Percentiles rank a stretch among this genome's conserved stretches.
Evolutionary conservation across 345 rosid genomes (phyloP).

Genomic region (Reutealis trisperma): DNA sequence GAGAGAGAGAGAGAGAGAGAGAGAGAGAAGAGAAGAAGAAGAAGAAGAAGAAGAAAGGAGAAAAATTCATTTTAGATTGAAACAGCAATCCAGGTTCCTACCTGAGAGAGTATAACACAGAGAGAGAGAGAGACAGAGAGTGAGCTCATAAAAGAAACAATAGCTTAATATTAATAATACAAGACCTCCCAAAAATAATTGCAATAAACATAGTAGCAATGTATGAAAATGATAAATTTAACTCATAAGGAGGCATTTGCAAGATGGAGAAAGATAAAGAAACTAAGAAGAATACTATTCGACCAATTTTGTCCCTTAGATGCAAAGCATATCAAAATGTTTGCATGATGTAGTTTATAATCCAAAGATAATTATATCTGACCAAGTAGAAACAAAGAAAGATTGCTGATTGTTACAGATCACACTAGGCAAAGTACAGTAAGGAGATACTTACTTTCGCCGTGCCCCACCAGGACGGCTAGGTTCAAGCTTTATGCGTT

Average conservation of each 20-base stretch:
- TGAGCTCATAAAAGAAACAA: not conserved
- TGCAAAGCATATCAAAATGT: not conserved
- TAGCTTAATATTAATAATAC: not conserved
- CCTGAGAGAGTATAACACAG: not conserved
- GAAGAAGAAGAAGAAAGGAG: not conserved
- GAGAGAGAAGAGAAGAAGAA: no score
- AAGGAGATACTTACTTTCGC: conserved; percentile 29
- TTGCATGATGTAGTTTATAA: not conserved
- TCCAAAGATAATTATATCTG: not conserved
- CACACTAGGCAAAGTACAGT: not conserved
- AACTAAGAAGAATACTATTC: not conserved
- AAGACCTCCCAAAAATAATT: not conserved
- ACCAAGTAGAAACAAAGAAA: not conserved
- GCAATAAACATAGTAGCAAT: not conserved
- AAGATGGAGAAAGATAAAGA: not conserved
- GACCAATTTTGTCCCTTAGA: not conserved
- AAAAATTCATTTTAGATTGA: not conserved
- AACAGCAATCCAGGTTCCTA: not conserved
- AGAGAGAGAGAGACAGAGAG: not conserved
- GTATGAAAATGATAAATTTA: not conserved
- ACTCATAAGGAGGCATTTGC: not conserved
- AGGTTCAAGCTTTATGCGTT: conserved; percentile 83
- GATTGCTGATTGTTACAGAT: not conserved
- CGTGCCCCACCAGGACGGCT: conserved; percentile 92
- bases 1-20: no score